Evolutionary conservation across 305 asterid genomes (phyloP).

Genomic region (Striga hermonthica): DNA sequence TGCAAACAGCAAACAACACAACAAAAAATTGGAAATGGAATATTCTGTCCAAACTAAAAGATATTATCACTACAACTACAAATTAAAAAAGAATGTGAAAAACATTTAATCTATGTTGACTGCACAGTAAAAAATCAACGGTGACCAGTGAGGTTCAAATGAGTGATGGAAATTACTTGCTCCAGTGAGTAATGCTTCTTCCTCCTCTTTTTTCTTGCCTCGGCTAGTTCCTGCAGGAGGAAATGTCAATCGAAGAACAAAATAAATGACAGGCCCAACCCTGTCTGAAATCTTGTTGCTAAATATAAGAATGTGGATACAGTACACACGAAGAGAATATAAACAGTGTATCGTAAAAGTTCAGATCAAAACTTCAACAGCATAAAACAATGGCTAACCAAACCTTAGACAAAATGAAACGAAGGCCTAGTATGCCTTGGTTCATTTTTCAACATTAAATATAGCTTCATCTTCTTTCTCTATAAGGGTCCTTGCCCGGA

Average conservation of each 20-base stretch:
- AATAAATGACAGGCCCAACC: conserved; percentile 10
- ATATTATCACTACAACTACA: no score
- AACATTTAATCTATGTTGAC: neutral
- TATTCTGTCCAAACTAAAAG: neutral
- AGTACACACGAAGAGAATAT: neutral
- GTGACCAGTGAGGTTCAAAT: conserved; percentile 14
- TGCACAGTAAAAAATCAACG: neutral
- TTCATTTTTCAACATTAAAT: neutral
- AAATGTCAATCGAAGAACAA: conserved; percentile 20
- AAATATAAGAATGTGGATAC: neutral
- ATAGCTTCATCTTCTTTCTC: neutral
- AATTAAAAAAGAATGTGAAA: no score
- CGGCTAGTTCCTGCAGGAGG: conserved; percentile 59
- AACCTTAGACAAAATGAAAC: neutral
- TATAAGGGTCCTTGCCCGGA: neutral
- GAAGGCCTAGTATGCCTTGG: neutral
- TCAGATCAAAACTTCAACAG: neutral
- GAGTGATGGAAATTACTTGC: conserved; percentile 46
- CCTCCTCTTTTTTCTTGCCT: conserved; percentile 84
- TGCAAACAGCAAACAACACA: neutral
- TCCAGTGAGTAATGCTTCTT: conserved; percentile 83
- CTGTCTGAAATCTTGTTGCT: neutral
- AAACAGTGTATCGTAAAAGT: neutral
- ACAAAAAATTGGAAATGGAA: neutral
- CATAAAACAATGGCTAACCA: neutral